Evolutionary conservation across 2,329 filamentous ascomycete genomes (phyloP).

Genomic region (Ophiosphaerella herpotricha): DNA sequence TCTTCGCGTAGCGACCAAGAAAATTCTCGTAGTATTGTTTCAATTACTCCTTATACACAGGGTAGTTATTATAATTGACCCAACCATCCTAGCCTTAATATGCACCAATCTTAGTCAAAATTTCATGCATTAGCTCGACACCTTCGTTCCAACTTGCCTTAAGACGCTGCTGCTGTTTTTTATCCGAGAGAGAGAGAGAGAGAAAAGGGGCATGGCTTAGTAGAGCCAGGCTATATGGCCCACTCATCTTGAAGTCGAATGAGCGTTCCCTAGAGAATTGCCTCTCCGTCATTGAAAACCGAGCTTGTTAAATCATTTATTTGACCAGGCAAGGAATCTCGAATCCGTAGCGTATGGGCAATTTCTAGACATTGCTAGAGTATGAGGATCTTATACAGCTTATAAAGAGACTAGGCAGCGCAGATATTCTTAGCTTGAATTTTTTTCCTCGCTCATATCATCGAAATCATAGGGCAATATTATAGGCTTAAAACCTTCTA

Average conservation of each 20-base stretch:
- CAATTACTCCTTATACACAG: slow-evolving; percentile 23
- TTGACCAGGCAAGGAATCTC: slow-evolving; percentile 16
- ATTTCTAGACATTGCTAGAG: slow-evolving; percentile 19
- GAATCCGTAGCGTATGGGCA: slow-evolving; percentile 16
- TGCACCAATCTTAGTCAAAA: slow-evolving; percentile 21
- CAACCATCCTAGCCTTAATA: slow-evolving; percentile 30
- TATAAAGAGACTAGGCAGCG: slow-evolving; percentile 25
- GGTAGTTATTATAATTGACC: slow-evolving; percentile 27
- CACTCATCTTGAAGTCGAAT: slow-evolving; percentile 24
- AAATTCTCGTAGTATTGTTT: slow-evolving; percentile 21
- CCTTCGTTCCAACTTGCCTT: slow-evolving; percentile 22
- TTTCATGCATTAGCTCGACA: slow-evolving; percentile 26
- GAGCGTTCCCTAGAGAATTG: slow-evolving; percentile 19
- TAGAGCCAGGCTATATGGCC: slow-evolving; percentile 8
- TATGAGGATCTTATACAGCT: slow-evolving; percentile 22
- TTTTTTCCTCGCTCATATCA: slow-evolving; percentile 18
- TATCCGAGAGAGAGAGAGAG: slow-evolving; percentile 18
- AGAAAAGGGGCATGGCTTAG: slow-evolving; percentile 22
- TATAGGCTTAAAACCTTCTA: slow-evolving; percentile 17
- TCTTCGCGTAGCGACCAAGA: slow-evolving; percentile 21
- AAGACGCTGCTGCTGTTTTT: slow-evolving; percentile 18
- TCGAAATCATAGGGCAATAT: slow-evolving; percentile 20
- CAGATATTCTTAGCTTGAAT: slow-evolving; percentile 19
- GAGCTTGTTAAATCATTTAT: slow-evolving; percentile 20
- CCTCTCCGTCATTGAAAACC: slow-evolving; percentile 23